Base-by-base conservation (phyloP, 1,284 basidiomycete species). In the Trichosporon sp. region DNA sequence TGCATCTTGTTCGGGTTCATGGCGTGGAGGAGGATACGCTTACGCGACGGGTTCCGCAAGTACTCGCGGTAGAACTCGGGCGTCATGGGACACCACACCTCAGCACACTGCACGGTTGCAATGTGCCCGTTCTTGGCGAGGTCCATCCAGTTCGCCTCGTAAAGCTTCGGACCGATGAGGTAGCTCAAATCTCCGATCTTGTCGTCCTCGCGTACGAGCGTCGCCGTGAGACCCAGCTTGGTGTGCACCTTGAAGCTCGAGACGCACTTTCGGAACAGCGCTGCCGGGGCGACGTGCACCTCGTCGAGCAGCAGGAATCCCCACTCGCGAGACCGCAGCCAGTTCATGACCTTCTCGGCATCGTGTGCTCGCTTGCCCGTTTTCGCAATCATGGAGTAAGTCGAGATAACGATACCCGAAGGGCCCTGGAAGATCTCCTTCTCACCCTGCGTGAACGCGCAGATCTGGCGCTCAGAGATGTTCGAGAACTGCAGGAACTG, bases 91-190 rank as follows among this genome's bases (percentile, higher is more conserved):
- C 97, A 99, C 97, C 97, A 99, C 5, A 99, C 97, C 85, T 99
- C 97, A 14, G 97, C 97, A 83, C 96, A 98, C 92, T 98, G 97
- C 21, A 99, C 97, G 77, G 97, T 99, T 4, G 97, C 97, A 80
- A 99, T 99, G 83, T 99, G 97, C 0, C 97, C 97, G 84, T 99
- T 98, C 71, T 94, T 94, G 38, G 97, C 97, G 76, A 99, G 89
- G 84, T 99, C 97, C 96, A 99, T 99, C 97, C 97, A 99, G 83
- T 99, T 99, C 6, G 97, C 97, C 85, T 99, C 97, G 83, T 99
- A 99, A 61, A 99, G 88, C 85, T 99, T 99, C 3, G 97, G 97
- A 1, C 97, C 97, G 80, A 99, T 98, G 88, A 99, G 92, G 81
- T 98, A 99, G 82, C 98, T 98, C 71, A 99, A 86, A 85, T 99